Evolutionary conservation across 345 rosid species (phyloP), one percentile per base, ranked within the genome.

Genomic region (Mallotus nudiflorus): DNA sequence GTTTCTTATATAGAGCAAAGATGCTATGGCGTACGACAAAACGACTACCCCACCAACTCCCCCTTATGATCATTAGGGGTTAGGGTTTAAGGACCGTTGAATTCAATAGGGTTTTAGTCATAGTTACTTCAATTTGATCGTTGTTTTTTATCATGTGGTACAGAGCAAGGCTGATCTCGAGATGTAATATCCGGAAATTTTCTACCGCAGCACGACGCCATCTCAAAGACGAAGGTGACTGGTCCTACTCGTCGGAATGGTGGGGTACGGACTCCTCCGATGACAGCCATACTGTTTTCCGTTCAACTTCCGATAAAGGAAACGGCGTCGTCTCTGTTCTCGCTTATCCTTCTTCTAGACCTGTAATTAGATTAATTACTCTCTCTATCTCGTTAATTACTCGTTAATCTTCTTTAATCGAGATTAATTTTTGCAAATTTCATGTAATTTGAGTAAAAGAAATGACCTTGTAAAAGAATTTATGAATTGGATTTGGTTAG

Each of bases 201-300:
- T 78, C 79, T 71, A 82, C 89, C 12, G 78, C 78, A 9, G 9
- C 65, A 12, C 71, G 67, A 27, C 78, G 82, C 29, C 71, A 35
- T 52, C 16, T 81, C 15, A 75, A 77, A 53, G 98, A 94, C 77
- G 97, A 94, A 77, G 98, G 97, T 57, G 93, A 91, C 78, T 91
- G 96, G 97, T 51, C 59, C 70, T 88, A 90, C 83, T 83, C 91
- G 7, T 77, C 87, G 53, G 98, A 94, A 76, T 94, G 97, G 98
- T 90, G 93, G 96, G 90, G 88, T 16, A 76, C 87, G 48, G 71
- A 73, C 4, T 73, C 80, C 70, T 69, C 69, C 4, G 68, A 81
- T 71, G 76, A 65, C 5, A 84, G 82, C 29, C 70, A 82, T 70
- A 78, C 83, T 4, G 78, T 91, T 61, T 68, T 89, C 72, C 89